Conservation (phyloP, 495 filamentous ascomycete genomes). For the Pyrenopolyporus hunteri region DNA sequence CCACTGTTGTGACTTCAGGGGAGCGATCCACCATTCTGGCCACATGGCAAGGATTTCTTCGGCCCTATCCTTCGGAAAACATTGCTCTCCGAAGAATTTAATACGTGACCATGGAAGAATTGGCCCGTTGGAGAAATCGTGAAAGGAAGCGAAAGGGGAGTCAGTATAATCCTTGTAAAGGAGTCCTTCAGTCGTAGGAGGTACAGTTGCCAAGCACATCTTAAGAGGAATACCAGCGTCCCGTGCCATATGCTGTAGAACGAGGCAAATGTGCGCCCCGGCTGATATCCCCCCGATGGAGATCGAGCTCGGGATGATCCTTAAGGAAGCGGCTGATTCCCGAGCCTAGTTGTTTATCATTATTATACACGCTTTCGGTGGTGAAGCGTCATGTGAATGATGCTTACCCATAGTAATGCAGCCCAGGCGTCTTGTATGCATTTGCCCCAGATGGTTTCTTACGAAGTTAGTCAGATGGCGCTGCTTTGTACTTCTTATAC, state of each 20-base stretch:
- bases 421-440: conserved; percentile 56
- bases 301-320: conserved; percentile 51
- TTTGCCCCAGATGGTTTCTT: conserved; percentile 54
- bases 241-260: conserved; percentile 57
- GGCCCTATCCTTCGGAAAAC: conserved; percentile 25
- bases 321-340: conserved; percentile 44
- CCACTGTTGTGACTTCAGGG: conserved; percentile 52
- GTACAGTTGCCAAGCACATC: conserved; percentile 51
- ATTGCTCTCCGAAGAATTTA: conserved; percentile 52
- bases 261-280: conserved; percentile 53
- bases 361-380: not conserved
- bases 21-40: conserved; percentile 48
- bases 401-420: conserved; percentile 48
- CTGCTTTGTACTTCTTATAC: not conserved
- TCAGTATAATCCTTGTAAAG: conserved; percentile 49
- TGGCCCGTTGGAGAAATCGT: conserved; percentile 51
- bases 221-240: conserved; percentile 52
- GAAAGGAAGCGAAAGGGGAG: conserved; percentile 55
- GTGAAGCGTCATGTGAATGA: not conserved
- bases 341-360: conserved; percentile 33
- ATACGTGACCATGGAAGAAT: conserved; percentile 56
- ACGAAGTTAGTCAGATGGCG: not conserved
- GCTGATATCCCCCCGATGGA: conserved; percentile 60
- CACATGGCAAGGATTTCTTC: conserved; percentile 33
- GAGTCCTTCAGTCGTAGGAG: conserved; percentile 48